Evolutionary conservation across 208 protist genomes (phyloP).

Genomic region (Wallacemonas sp.): DNA sequence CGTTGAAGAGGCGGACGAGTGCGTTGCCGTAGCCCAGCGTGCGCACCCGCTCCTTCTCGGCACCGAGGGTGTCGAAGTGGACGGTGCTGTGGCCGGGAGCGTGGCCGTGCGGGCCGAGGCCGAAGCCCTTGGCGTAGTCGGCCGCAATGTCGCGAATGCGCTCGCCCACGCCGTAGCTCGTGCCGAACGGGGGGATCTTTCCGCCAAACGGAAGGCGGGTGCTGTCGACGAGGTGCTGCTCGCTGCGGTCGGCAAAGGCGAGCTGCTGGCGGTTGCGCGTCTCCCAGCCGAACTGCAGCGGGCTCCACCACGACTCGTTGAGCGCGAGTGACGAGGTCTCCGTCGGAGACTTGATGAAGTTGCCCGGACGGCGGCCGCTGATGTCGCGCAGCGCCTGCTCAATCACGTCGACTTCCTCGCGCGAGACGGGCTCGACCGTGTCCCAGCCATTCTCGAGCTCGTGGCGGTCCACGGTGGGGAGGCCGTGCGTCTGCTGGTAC

Average conservation of each 20-base stretch:
- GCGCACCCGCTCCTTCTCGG: constrained; percentile 51
- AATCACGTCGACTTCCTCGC: constrained; percentile 73
- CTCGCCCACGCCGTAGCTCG: constrained; percentile 84
- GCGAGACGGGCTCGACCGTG: constrained; percentile 53
- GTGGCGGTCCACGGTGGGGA: constrained; percentile 88
- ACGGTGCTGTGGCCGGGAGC: constrained; percentile 66
- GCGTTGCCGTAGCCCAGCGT: constrained; percentile 62
- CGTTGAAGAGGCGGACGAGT: constrained; percentile 81
- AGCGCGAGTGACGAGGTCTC: constrained; percentile 67
- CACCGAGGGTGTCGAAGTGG: constrained; percentile 64
- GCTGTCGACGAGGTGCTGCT: constrained; percentile 73
- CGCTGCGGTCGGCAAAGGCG: constrained; percentile 60
- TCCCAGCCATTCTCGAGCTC: constrained; percentile 88
- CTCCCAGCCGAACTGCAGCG: constrained; percentile 83
- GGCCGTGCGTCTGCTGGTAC: constrained; percentile 66
- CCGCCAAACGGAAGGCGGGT: constrained; percentile 74
- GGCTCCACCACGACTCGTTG: constrained; percentile 86
- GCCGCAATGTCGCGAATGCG: constrained; percentile 78
- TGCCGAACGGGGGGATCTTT: constrained; percentile 78
- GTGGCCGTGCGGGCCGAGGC: constrained; percentile 78
- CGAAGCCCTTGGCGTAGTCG: constrained; percentile 86
- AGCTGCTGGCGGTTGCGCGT: constrained; percentile 75
- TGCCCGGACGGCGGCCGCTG: constrained; percentile 81
- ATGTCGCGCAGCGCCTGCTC: constrained; percentile 92
- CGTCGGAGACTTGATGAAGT: constrained; percentile 80